Conservation (phyloP, 2,329 filamentous ascomycete genomes). For the Penicillium sp. region DNA sequence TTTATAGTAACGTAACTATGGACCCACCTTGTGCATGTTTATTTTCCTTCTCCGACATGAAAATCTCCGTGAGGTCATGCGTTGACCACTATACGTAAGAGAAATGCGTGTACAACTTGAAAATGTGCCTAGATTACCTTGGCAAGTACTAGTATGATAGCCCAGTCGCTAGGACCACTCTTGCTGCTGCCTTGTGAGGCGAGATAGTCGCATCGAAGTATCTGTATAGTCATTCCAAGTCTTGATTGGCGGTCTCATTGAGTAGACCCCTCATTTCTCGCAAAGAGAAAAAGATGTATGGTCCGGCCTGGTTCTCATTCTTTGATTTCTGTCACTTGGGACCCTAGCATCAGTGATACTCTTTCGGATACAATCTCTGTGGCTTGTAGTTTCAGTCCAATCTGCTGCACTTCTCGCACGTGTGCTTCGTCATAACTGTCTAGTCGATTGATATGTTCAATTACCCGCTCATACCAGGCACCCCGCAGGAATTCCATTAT, state of each 20-base stretch:
- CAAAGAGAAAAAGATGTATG: too few species aligned
- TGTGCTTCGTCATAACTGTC: slow-evolving; percentile 13
- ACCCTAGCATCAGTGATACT: not conserved
- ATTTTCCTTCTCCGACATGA: not conserved
- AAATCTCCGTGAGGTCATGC: not conserved
- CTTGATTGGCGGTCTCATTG: too few species aligned
- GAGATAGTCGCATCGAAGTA: too few species aligned
- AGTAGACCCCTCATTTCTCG: too few species aligned
- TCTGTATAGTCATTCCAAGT: too few species aligned
- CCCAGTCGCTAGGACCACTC: too few species aligned
- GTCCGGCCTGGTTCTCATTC: not conserved
- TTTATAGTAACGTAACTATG: not conserved
- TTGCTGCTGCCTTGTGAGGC: too few species aligned
- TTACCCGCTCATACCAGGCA: slow-evolving; percentile 6
- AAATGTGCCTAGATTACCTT: not conserved
- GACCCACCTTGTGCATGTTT: not conserved
- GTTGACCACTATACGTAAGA: not conserved
- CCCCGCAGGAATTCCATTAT: slow-evolving; percentile 13
- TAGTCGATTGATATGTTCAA: slow-evolving; percentile 1
- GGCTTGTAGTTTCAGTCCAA: slow-evolving; percentile 1
- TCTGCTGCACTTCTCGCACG: not conserved
- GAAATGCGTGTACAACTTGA: not conserved
- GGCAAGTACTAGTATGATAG: not conserved
- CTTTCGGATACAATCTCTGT: not conserved
- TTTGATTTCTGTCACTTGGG: slow-evolving; percentile 5